Evolutionary conservation across 768 basidiomycete genomes (phyloP), one percentile per base, ranked within the genome.

Genomic region (Trametes cubensis): DNA sequence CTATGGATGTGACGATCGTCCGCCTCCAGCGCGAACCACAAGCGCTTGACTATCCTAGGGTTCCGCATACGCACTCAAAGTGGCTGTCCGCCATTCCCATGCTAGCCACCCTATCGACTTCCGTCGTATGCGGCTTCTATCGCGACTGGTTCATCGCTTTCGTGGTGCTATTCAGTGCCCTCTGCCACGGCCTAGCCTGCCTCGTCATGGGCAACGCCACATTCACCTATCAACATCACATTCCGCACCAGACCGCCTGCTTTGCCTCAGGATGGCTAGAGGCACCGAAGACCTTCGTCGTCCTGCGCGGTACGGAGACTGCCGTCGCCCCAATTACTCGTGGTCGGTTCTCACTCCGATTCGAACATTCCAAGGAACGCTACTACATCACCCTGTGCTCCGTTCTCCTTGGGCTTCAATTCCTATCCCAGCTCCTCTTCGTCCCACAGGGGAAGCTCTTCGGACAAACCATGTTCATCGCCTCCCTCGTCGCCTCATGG

Each of bases 381-480:
- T 58, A 28, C 54, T 28, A 11, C 20, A 21, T 59, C 58, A 47
- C 51, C 5, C 21, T 45, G 5, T 64, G 55, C n/a, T 49, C 63
- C 13, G 15, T 64, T 18, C 60, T 65, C 40, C 57, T 61, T 39
- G 45, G 18, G 18, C 8, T 55, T 7, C 64, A 61, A 46, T 61
- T 58, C 55, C 58, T 65, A 21, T 30, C 50, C 47, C 63, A 64
- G 54, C 62, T 64, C 47, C 53, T 64, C 25, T 39, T 54, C 21
- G 59, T 65, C 18, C 63, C 63, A 17, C 59, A 61, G 34, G 59
- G 63, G n/a, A 21, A 21, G 4, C 55, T 53, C 52, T 65, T 61
- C 44, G 59, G 63, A 6, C 63, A 64, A 40, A 38, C 46, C 30
- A 60, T 64, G 63, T 64, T 64, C 54, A 23, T 64, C 53, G 47